Evolutionary conservation across 148 eudicot species (phyloP), one percentile per base, ranked within the genome.

Genomic region (Rhododendron williamsianum): DNA sequence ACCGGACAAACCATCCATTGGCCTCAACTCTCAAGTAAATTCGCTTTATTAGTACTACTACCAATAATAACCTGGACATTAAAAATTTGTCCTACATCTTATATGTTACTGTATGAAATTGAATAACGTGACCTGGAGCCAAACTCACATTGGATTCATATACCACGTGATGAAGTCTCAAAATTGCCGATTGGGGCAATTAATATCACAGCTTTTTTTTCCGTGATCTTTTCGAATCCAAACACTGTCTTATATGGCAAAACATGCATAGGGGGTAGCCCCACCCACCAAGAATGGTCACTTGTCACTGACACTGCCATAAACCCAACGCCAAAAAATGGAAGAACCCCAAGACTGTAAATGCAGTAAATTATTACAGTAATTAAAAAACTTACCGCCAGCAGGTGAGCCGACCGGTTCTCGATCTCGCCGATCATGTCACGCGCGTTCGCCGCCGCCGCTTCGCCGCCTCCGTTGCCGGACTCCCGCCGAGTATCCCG

Each of bases 371-470:
- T 41, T 41, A 41, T 4, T 41, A 5, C 6, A 0, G 43, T 41
- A 41, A 41, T 41, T 41, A 41, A 41, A 41, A 58, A 54, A 88
- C 94, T 90, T 84, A 96, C 98, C 35, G 98, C 98, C 13, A 91
- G 90, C 86, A 94, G 90, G 67, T 94, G 91, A 41, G 93, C 87
- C 23, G 99, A 95, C 45, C 94, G 94, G 88, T 96, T 96, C 86
- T 94, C 96, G 78, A 96, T 96, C 67, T 96, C 98, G 13, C 98
- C 98, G 56, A 96, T 95, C 89, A 96, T 91, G 82, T 95, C 97
- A 78, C 89, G 87, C 0, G 97, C 91, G 74, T 89, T 96, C 9
- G 94, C 87, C 56, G 92, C 95, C 71, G 91, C 52, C 72, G 38
- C 60, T 3, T 89, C 92, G 16, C 85, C 80, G 13, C 85, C 85